Conservation (phyloP, 129 eudicot genomes). For the Dittrichia graveolens region DNA sequence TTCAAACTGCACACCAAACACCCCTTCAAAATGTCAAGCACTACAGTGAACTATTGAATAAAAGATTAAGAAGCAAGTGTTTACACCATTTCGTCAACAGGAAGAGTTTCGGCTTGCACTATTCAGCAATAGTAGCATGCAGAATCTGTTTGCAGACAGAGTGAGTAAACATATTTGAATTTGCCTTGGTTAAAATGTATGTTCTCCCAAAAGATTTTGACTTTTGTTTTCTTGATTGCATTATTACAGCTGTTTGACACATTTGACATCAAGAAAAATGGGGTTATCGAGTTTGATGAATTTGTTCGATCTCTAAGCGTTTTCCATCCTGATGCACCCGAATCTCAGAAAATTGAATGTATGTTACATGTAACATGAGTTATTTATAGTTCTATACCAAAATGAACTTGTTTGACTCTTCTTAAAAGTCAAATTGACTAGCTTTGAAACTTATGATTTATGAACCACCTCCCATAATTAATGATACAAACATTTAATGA, state of each 20-base stretch:
- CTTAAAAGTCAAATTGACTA: constrained; percentile 2
- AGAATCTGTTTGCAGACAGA: constrained; percentile 72
- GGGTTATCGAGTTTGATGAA: constrained; percentile 83
- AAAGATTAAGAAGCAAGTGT: not conserved
- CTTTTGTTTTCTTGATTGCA: constrained; percentile 15
- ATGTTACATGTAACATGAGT: constrained; percentile 29
- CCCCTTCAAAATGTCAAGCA: too few relatives aligned
- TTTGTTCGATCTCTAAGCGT: constrained; percentile 77
- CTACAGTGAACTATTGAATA: not conserved
- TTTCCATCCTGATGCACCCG: constrained; percentile 77
- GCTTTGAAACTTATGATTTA: not conserved
- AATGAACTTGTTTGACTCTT: constrained; percentile 7
- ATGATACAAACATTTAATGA: constrained; percentile 3
- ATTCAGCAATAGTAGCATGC: constrained; percentile 49
- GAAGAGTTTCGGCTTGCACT: constrained; percentile 88
- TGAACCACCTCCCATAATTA: not conserved
- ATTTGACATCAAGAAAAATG: constrained; percentile 75
- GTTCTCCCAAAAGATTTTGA: not conserved
- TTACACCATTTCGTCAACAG: constrained; percentile 43
- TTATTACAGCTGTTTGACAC: constrained; percentile 65
- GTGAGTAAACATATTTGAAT: constrained; percentile 36
- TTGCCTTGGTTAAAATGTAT: not conserved
- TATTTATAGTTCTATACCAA: not conserved
- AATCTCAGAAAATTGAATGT: constrained; percentile 72
- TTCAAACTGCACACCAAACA: too few relatives aligned